These are phyloP conservation scores for Pouteria campechiana DNA, from an alignment of 179 eudicot species.

Conservation along the genomic window DNA sequence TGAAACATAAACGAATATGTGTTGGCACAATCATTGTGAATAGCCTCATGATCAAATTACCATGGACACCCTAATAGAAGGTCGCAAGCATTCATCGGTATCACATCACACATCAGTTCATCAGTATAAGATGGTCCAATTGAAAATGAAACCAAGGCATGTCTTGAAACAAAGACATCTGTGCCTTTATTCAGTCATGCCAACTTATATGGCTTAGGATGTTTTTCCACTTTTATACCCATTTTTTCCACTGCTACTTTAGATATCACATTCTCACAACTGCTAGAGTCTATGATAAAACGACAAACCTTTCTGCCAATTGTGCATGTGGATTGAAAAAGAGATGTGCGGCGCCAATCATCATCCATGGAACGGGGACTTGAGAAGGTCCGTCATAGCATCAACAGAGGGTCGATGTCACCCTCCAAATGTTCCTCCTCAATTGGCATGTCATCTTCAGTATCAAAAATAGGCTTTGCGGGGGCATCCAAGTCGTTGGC, in stretches of 20 bases:
- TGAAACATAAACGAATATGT: not conserved
- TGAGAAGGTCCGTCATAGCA: too few species aligned
- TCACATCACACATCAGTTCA: not conserved
- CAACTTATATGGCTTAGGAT: not conserved
- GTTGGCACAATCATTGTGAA: not conserved
- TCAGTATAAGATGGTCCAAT: not conserved
- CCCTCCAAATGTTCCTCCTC: too few species aligned
- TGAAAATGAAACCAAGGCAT: not conserved
- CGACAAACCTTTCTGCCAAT: too few species aligned
- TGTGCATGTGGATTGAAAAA: too few species aligned
- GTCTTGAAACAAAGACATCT: not conserved
- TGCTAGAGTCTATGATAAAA: not conserved
- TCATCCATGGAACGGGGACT: too few species aligned
- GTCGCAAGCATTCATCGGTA: not conserved
- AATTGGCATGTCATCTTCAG: too few species aligned
- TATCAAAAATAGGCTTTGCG: too few species aligned
- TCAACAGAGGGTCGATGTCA: too few species aligned
- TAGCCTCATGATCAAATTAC: not conserved
- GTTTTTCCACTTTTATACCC: not conserved
- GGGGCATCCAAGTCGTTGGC: too few species aligned
- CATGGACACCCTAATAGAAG: not conserved
- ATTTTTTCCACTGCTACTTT: not conserved
- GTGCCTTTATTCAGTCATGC: not conserved
- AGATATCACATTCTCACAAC: not conserved
- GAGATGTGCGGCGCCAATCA: too few species aligned